These are phyloP conservation scores for Penicillium janthinellum DNA, from an alignment of 2,329 filamentous ascomycete species.

Conservation along the genomic window DNA sequence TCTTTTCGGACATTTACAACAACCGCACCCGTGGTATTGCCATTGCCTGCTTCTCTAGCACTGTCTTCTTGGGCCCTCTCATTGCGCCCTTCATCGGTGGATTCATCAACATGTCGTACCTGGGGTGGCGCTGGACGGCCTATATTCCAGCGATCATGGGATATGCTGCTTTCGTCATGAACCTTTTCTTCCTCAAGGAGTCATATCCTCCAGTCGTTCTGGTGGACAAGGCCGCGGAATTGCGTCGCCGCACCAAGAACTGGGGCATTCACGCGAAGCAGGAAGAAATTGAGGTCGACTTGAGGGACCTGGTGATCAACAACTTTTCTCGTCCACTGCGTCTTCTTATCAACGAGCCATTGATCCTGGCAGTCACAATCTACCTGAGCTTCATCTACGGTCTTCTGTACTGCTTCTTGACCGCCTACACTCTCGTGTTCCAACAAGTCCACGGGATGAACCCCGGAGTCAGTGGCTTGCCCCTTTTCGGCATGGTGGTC, in stretches of 20 bases:
- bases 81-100: constrained; percentile 58
- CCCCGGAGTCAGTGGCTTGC: constrained; percentile 70
- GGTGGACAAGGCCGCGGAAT: constrained; percentile 52
- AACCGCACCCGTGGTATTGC: constrained; percentile 40
- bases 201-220: constrained; percentile 62
- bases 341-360: constrained; percentile 48
- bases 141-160: constrained; percentile 61
- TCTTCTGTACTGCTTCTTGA: constrained; percentile 40
- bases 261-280: constrained; percentile 61
- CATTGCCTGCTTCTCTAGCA: constrained; percentile 54
- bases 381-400: constrained; percentile 45
- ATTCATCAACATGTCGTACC: constrained; percentile 51
- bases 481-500: constrained; percentile 80
- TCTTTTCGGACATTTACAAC: constrained; percentile 53
- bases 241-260: constrained; percentile 57
- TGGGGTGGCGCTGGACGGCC: constrained; percentile 59
- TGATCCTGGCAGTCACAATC: constrained; percentile 45
- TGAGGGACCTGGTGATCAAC: constrained; percentile 51
- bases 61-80: constrained; percentile 56
- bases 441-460: constrained; percentile 66
- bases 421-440: constrained; percentile 41
- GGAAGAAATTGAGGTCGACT: constrained; percentile 57
- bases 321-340: constrained; percentile 54
- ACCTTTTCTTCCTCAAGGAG: constrained; percentile 58
- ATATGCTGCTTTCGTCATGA: constrained; percentile 51